A percentile compares a stretch with the other conserved stretches of the same genome.
Evolutionary conservation across 345 rosid species (phyloP).

Genomic region (Dipteronia dyeriana): DNA sequence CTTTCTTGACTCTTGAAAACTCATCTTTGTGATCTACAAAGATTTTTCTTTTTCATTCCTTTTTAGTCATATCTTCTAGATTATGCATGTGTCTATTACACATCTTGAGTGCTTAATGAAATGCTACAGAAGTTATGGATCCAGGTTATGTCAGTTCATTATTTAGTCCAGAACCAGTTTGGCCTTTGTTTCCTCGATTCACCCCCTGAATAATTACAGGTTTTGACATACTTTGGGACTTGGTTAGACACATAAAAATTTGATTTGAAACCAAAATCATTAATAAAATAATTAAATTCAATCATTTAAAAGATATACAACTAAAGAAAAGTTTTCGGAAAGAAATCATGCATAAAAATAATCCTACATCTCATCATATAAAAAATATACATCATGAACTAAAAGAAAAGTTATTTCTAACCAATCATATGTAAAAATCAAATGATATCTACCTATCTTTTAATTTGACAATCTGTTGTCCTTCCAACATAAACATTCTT

Average conservation of each 20-base stretch:
- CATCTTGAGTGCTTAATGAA: background rate
- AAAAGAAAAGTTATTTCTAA: background rate
- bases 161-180: background rate
- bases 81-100: background rate
- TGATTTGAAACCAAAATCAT: background rate
- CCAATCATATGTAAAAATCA: background rate
- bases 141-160: background rate
- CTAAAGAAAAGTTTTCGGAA: background rate
- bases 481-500: slow-evolving; percentile 3
- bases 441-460: background rate
- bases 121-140: background rate
- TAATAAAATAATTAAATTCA: background rate
- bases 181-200: background rate
- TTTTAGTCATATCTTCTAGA: too few relatives aligned
- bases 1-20: background rate
- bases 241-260: background rate
- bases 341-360: background rate
- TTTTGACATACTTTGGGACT: background rate
- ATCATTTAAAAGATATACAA: background rate
- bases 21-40: background rate
- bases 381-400: background rate
- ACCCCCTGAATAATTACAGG: background rate
- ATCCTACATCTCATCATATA: background rate
- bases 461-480: background rate
- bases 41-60: background rate